Conservation (phyloP, 2,329 filamentous ascomycete genomes). For the Fusarium luffae region DNA sequence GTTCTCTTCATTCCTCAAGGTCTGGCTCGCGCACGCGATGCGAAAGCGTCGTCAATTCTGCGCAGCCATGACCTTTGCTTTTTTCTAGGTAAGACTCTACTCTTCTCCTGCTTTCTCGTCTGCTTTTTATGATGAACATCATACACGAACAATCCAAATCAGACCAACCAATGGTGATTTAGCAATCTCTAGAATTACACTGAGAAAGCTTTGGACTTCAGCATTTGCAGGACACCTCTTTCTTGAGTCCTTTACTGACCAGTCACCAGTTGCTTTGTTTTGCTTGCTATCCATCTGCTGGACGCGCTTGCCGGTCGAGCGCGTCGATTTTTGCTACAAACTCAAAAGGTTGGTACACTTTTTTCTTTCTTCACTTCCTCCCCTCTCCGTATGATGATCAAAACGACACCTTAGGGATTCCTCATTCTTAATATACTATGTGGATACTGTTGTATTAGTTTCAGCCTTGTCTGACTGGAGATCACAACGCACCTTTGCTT, state of each 20-base stretch:
- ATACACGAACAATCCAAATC: constrained; percentile 71
- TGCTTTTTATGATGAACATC: constrained; percentile 50
- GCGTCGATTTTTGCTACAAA: constrained; percentile 14
- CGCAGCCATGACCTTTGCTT: constrained; percentile 22
- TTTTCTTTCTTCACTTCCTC: neutral
- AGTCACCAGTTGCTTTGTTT: constrained; percentile 6
- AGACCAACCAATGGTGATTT: constrained; percentile 68
- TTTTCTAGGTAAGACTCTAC: constrained; percentile 40
- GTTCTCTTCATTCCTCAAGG: constrained; percentile 39
- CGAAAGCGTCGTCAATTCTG: constrained; percentile 38
- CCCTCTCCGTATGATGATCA: constrained; percentile 66
- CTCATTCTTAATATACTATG: constrained; percentile 74
- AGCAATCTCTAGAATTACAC: constrained; percentile 63
- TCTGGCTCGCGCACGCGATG: constrained; percentile 36
- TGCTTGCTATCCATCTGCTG: constrained; percentile 10
- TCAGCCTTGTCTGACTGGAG: constrained; percentile 75
- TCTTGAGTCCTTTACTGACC: constrained; percentile 31
- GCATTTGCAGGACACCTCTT: constrained; percentile 19
- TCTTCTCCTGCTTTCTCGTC: neutral
- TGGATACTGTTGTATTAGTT: constrained; percentile 71
- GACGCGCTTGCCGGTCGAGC: constrained; percentile 11
- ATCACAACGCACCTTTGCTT: constrained; percentile 42
- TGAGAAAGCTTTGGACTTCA: constrained; percentile 58
- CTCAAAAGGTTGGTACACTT: constrained; percentile 60
- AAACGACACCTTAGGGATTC: constrained; percentile 73